These are phyloP conservation scores for Chamaecyparis obtusa DNA, from an alignment of 75 land plant genomes.

Conservation along the genomic window DNA sequence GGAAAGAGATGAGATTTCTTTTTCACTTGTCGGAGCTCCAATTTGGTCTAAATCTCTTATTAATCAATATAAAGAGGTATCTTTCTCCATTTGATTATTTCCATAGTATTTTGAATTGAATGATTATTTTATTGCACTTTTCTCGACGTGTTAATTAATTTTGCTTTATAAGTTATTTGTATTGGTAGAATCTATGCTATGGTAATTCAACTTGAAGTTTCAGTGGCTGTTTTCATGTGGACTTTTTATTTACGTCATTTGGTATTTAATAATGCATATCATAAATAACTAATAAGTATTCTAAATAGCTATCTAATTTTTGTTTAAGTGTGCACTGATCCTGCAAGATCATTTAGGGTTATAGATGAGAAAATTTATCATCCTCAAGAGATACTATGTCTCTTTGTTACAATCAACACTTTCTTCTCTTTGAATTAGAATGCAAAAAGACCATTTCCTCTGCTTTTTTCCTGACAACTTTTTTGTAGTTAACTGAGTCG, in stretches of 20 bases:
- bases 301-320: neutral
- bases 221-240: neutral
- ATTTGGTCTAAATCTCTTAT: constrained; percentile 49
- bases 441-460: neutral
- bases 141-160: neutral
- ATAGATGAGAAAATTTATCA: neutral
- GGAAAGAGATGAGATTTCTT: constrained; percentile 68
- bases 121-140: neutral
- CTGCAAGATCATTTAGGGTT: neutral
- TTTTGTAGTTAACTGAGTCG: neutral
- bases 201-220: neutral
- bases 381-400: neutral
- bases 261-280: neutral
- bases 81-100: neutral
- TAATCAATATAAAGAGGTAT: constrained; percentile 85
- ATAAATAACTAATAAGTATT: too few species aligned
- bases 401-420: neutral
- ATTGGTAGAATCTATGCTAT: neutral
- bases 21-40: constrained; percentile 24
- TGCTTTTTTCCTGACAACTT: neutral
- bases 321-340: neutral
- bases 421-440: neutral
- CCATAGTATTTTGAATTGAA: neutral
- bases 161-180: neutral
- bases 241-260: neutral